Base-by-base conservation (phyloP, 805 yeast species). In the Saturnispora halmiae region DNA sequence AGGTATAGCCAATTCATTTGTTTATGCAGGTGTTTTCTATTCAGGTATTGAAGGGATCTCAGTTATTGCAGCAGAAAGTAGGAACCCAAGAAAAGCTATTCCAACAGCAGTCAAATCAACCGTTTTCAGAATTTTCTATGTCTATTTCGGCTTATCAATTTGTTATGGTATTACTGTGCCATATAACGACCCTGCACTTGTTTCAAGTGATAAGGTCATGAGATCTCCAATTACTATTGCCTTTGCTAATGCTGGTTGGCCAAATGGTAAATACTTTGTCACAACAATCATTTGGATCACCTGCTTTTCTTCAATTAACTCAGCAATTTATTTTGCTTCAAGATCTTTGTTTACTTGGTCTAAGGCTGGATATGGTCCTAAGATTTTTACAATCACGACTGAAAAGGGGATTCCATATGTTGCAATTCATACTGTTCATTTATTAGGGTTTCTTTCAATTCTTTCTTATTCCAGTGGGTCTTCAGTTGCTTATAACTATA, bases 241-340 rank as follows among this genome's bases (percentile, higher is more conserved):
- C 4, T 53, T 72, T 27, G 61, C 62, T 25, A 60, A 66, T 41
- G 75, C 76, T 4, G 76, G 77, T n/a, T 70, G 75, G 74, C 53
- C 59, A 27, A 61, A 59, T n/a, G 65, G 70, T 8, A 64, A 71
- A 7, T 72, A 79, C 51, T 65, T 77, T 46, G 64, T 77, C 48
- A 77, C 77, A 47, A 76, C 85, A 0, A 71, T 82, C 51, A 71
- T 81, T 46, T 60, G 79, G 43, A 53, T 78, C 11, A 77, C 82
- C 2, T 74, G 83, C 51, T 57, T 82, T 32, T 75, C 82, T 25
- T 82, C 88, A 5, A 74, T 79, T 52, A 81, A 81, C 60, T 70
- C 82, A 31, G 73, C 82, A 27, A 74, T 80, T 39, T 81, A 75
- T 56, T 69, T 80, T 56, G 84, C 82, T 9, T 74, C 84, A 3